A percentile compares a stretch with the other conserved stretches of the same genome.
phyloP scores from a whole-genome alignment of 2,329 filamentous ascomycete species.

The Thelonectria olida region DNA sequence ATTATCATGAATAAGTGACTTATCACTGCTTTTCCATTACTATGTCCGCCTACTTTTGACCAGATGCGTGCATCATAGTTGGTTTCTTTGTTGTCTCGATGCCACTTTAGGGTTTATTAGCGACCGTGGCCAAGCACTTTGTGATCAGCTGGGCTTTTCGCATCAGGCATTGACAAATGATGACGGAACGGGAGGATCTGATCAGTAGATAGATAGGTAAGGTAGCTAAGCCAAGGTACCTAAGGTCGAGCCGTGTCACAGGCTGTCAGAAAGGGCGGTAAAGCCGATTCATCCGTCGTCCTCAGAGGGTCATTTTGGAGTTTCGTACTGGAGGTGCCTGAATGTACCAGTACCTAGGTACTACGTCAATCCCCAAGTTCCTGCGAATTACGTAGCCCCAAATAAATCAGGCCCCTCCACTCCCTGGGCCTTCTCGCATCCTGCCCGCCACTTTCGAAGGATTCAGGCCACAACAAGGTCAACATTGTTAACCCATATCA shows the following conservation, averaged over 20 bases:
- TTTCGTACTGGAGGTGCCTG: neutral
- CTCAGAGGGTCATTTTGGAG: neutral
- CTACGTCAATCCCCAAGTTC: neutral
- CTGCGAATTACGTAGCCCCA: slow-evolving; percentile 19
- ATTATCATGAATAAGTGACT: slow-evolving; percentile 21
- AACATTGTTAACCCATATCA: neutral
- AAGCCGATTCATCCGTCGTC: slow-evolving; percentile 1
- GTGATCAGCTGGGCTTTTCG: neutral
- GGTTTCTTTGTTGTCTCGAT: neutral
- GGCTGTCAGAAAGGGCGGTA: slow-evolving; percentile 18
- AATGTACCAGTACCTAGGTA: neutral
- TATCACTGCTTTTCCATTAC: neutral
- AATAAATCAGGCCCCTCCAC: neutral
- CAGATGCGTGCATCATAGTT: neutral
- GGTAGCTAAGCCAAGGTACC: too few species aligned
- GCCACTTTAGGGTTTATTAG: neutral
- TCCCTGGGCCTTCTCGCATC: neutral
- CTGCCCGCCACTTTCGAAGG: slow-evolving; percentile 13
- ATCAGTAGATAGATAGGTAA: too few species aligned
- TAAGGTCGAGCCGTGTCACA: too few species aligned
- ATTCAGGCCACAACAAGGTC: slow-evolving; percentile 3
- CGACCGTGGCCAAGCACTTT: neutral
- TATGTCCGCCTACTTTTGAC: neutral
- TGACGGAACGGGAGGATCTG: neutral
- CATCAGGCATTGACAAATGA: neutral